These are phyloP conservation scores for Tuber indicum DNA, from an alignment of 495 filamentous ascomycete genomes.

Conservation along the genomic window DNA sequence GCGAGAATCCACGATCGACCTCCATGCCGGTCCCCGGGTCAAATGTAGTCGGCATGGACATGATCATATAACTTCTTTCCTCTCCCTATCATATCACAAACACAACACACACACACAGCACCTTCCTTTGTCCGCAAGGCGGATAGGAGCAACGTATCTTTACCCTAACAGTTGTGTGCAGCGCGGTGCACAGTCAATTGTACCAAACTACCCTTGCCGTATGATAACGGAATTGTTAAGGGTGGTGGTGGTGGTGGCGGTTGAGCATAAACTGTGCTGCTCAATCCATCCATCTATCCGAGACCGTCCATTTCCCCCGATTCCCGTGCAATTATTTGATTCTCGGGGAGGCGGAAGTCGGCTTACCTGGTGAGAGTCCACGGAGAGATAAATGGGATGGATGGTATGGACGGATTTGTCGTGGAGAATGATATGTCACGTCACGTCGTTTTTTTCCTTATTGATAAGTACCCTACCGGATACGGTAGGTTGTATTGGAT, in stretches of 20 bases:
- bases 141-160: neutral
- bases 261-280: neutral
- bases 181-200: neutral
- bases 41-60: slow-evolving; percentile 2
- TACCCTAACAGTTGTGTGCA: too few relatives aligned
- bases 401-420: neutral
- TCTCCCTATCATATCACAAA: neutral
- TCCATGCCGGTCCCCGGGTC: slow-evolving; percentile 1
- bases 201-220: neutral
- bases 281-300: neutral
- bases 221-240: neutral
- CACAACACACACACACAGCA: neutral
- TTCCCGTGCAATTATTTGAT: slow-evolving; percentile 3
- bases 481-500: neutral
- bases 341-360: neutral
- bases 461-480: neutral
- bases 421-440: neutral
- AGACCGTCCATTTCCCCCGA: neutral
- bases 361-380: neutral
- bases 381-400: neutral
- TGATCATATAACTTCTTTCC: neutral
- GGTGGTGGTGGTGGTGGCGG: neutral
- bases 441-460: neutral
- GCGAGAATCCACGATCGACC: neutral
- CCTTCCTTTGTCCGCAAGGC: neutral